Conservation (phyloP, 1,139 yeast genomes). For the Arxiozyma bovina region DNA sequence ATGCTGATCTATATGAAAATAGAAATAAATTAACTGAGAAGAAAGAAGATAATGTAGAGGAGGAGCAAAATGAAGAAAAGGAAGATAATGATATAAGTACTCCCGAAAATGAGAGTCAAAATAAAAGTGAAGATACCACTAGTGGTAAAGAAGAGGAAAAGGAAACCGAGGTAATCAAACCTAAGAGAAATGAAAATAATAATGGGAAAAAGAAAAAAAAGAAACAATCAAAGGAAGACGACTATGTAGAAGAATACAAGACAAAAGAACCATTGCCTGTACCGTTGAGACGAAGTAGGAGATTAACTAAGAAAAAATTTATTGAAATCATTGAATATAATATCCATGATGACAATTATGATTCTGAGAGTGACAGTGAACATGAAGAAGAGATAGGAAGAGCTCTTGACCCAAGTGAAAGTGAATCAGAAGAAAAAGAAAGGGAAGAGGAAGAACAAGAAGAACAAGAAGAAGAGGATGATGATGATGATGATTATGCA, state of each 20-base stretch:
- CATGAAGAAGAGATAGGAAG: slow-evolving; percentile 7
- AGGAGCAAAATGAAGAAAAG: slow-evolving; percentile 14
- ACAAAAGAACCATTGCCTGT: slow-evolving; percentile 7
- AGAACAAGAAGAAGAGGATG: neutral
- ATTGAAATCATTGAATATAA: slow-evolving; percentile 10
- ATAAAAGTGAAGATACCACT: no score
- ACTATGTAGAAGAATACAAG: slow-evolving; percentile 9
- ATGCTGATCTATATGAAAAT: slow-evolving; percentile 14
- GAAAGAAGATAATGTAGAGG: slow-evolving; percentile 13
- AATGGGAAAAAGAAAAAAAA: slow-evolving; percentile 19
- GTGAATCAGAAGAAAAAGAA: slow-evolving; percentile 8
- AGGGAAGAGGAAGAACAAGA: slow-evolving; percentile 7
- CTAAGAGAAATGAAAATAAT: slow-evolving; percentile 13
- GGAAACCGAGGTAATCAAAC: neutral
- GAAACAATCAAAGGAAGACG: slow-evolving; percentile 10
- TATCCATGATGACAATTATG: slow-evolving; percentile 2
- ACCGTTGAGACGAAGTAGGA: slow-evolving; percentile 14
- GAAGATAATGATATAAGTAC: no score
- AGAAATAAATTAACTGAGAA: slow-evolving; percentile 1
- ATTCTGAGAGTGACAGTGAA: slow-evolving; percentile 8
- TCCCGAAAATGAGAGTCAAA: no score
- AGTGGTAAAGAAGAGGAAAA: slow-evolving; percentile 10
- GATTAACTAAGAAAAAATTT: slow-evolving; percentile 10
- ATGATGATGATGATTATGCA: slow-evolving; percentile 5
- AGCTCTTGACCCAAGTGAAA: slow-evolving; percentile 5